Percentiles rank a stretch among this genome's conserved stretches.
phyloP scores from a whole-genome alignment of 495 filamentous ascomycete species.

The Penicillium ucsense region DNA sequence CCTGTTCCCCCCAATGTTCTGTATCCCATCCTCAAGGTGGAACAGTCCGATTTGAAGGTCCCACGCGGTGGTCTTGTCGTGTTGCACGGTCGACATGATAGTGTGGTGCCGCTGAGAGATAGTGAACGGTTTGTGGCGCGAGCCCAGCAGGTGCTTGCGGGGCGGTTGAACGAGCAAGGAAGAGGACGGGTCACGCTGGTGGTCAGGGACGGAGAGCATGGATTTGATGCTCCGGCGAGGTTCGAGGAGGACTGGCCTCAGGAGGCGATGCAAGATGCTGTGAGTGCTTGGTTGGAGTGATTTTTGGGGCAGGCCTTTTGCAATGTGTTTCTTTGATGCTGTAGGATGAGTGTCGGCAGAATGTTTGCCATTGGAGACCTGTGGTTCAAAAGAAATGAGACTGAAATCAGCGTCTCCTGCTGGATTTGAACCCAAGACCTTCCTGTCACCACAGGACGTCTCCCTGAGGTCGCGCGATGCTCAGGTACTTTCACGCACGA shows the following conservation, averaged over 20 bases:
- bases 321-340: no score
- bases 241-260: conserved; percentile 14
- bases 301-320: background rate
- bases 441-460: no score
- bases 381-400: no score
- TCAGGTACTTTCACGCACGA: no score
- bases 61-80: conserved; percentile 17
- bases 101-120: conserved; percentile 11
- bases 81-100: conserved; percentile 17
- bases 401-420: no score
- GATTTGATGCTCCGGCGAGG: conserved; percentile 14
- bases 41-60: conserved; percentile 8
- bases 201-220: conserved; percentile 19
- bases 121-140: conserved; percentile 18
- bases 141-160: conserved; percentile 9
- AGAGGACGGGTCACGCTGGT: conserved; percentile 10
- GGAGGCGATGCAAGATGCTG: conserved; percentile 7
- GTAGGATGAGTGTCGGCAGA: no score
- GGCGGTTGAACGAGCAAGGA: conserved; percentile 5
- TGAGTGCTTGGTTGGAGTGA: conserved; percentile 16
- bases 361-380: background rate
- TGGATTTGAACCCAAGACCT: no score
- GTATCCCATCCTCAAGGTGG: conserved; percentile 12
- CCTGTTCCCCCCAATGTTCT: conserved; percentile 1
- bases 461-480: no score